phyloP scores from a whole-genome alignment of 2,329 filamentous ascomycete species.

The Cladosporium sp. region DNA sequence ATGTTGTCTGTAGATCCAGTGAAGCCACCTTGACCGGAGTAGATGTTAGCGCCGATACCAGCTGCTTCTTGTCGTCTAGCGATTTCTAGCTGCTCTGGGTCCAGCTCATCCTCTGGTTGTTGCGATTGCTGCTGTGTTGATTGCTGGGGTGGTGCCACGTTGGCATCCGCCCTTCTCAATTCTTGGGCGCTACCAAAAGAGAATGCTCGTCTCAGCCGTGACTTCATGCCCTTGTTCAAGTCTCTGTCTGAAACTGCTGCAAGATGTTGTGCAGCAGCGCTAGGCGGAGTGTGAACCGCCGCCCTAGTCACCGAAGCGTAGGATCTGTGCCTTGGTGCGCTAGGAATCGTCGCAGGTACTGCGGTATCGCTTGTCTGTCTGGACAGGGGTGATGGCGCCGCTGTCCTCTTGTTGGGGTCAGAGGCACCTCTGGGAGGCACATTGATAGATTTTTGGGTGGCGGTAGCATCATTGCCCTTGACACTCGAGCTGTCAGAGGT shows the following conservation, averaged over 20 bases:
- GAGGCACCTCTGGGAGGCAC: conserved; percentile 34
- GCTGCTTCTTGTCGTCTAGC: conserved; percentile 87
- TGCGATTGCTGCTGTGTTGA: conserved; percentile 27
- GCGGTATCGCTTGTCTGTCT: conserved; percentile 38
- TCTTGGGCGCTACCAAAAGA: conserved; percentile 96
- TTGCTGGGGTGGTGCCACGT: conserved; percentile 27
- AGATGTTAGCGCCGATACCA: conserved; percentile 90
- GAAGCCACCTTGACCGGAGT: conserved; percentile 80
- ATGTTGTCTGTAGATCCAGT: conserved; percentile 90
- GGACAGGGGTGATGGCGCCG: conserved; percentile 46
- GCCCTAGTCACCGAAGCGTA: conserved; percentile 30
- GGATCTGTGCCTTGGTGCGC: conserved; percentile 27
- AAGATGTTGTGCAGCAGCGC: conserved; percentile 77
- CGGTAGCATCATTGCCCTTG: neutral
- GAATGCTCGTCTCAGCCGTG: conserved; percentile 81
- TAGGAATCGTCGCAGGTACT: conserved; percentile 14
- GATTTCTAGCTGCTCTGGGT: conserved; percentile 87
- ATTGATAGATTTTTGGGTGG: conserved; percentile 16
- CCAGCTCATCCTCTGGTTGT: conserved; percentile 38
- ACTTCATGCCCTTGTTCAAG: conserved; percentile 74
- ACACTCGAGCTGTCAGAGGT: conserved; percentile 9
- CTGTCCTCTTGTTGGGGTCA: conserved; percentile 38
- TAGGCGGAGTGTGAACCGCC: conserved; percentile 34
- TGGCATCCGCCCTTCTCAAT: conserved; percentile 69
- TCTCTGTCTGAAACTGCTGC: conserved; percentile 84